Evolutionary conservation across 768 basidiomycete genomes (phyloP), one percentile per base, ranked within the genome.

Genomic region (Grammothele lineata): DNA sequence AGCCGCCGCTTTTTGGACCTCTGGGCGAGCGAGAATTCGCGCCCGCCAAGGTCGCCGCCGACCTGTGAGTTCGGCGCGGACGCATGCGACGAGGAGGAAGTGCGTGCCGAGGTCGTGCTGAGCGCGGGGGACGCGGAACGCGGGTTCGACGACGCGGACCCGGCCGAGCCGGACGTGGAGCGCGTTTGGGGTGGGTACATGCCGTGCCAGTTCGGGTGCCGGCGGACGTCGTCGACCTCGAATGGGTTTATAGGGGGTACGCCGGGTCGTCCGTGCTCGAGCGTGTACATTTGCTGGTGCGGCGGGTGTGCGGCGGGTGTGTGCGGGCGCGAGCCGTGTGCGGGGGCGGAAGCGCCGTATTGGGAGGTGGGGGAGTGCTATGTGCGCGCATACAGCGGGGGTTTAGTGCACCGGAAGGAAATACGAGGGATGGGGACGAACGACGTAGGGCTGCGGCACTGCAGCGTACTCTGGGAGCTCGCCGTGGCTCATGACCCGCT

Each of bases 1-100:
- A 94, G 79, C 40, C 85, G 81, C 58, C 81, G 77, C 63, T 90
- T 90, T 55, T 74, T 83, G 78, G 25, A n/a, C 19, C 11, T 14
- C 15, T 15, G 30, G 30, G 30, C 15, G 30, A n/a, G n/a, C n/a
- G n/a, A n/a, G n/a, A n/a, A n/a, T n/a, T n/a, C n/a, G n/a, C n/a
- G n/a, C n/a, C n/a, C n/a, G n/a, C n/a, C n/a, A n/a, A n/a, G n/a
- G n/a, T n/a, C n/a, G n/a, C n/a, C n/a, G n/a, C n/a, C n/a, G n/a
- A n/a, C n/a, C n/a, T n/a, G n/a, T 32, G 64, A 61, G 44, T 61
- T 64, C 18, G 66, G 60, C 9, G 50, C 48, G 27, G 48, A 51
- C 36, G n/a, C n/a, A n/a, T n/a, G n/a, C n/a, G n/a, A n/a, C n/a
- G n/a, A n/a, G n/a, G n/a, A n/a, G n/a, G n/a, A n/a, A n/a, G n/a